Base-by-base conservation (phyloP, 495 filamentous ascomycete species). In the Podospora comata region DNA sequence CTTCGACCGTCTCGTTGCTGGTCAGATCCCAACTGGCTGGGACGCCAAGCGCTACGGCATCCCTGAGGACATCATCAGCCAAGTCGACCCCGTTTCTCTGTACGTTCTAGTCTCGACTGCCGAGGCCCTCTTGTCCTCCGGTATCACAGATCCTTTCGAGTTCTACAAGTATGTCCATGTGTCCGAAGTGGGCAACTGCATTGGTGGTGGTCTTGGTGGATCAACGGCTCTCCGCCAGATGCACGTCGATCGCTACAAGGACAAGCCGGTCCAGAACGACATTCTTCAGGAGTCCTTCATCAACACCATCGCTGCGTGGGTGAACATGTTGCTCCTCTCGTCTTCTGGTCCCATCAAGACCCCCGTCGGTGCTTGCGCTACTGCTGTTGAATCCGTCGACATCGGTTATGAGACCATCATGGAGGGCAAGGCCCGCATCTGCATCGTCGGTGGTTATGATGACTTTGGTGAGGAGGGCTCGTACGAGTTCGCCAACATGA, bases 401-500 rank as follows among this genome's bases (percentile, higher is more conserved):
- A 97, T 96, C 73, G 95, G 95, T 73, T 96, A 95, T 76, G 95
- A 99, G 80, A 97, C 94, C 16, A 97, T 99, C 76, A 86, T 97
- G 69, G 93, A 98, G 79, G 95, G 95, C 73, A 99, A 98, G 83
- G 96, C 95, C 32, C 90, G 92, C 59, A 86, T 99, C 71, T 97
- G 94, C 85, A 90, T 99, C 67, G 96, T 99, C 64, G 95, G 95
- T 86, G 95, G 95, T 64, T 97, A 97, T 76, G 95, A 99, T 82
- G 95, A 99, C 80, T 98, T 99, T 85, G 93, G 96, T 71, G 95
- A 99, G 81, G 95, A 99, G 82, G 95, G 96, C 63, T 97, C 95
- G 4, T 98, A 97, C 72, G 95, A 99, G 79, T 99, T 99, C 76
- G 95, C 95, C 84, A 99, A 99, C 82, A 99, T 99, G 95, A 96